Evolutionary conservation across 2,329 filamentous ascomycete species (phyloP).

Genomic region (Madurella fahalii): DNA sequence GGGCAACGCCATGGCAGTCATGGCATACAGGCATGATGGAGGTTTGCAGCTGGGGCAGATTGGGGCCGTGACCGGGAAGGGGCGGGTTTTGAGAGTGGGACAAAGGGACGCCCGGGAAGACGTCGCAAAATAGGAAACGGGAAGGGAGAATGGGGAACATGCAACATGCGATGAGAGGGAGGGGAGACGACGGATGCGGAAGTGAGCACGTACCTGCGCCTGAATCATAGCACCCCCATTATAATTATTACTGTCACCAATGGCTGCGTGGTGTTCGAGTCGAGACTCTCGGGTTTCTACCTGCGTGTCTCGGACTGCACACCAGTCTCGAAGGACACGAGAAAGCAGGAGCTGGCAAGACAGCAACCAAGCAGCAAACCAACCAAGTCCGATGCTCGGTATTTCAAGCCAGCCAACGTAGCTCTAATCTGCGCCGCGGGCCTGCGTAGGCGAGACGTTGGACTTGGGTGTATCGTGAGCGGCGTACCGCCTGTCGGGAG

Average conservation of each 20-base stretch:
- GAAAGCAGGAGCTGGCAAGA: background rate
- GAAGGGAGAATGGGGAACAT: background rate
- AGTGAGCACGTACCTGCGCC: constrained; percentile 24
- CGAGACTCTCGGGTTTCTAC: constrained; percentile 5
- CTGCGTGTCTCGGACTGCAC: background rate
- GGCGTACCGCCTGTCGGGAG: no score
- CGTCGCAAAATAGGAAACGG: background rate
- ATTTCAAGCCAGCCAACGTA: background rate
- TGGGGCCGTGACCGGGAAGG: constrained; percentile 6
- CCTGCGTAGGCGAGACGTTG: background rate
- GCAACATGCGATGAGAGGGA: constrained; percentile 2
- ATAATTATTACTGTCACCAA: constrained; percentile 12
- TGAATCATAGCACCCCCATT: constrained; percentile 26
- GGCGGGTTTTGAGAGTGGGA: background rate
- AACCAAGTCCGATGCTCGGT: background rate
- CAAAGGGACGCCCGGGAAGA: background rate
- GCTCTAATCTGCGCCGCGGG: no score
- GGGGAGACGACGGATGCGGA: constrained; percentile 13
- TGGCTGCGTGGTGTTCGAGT: constrained; percentile 10
- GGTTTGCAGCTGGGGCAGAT: background rate
- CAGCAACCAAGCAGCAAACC: background rate
- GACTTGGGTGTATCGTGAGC: no score
- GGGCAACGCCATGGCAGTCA: constrained; percentile 22
- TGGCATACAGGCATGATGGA: constrained; percentile 24
- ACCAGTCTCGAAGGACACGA: background rate